Evolutionary conservation across 257 asterid genomes (phyloP).

Genomic region (Ophiorrhiza pumila): DNA sequence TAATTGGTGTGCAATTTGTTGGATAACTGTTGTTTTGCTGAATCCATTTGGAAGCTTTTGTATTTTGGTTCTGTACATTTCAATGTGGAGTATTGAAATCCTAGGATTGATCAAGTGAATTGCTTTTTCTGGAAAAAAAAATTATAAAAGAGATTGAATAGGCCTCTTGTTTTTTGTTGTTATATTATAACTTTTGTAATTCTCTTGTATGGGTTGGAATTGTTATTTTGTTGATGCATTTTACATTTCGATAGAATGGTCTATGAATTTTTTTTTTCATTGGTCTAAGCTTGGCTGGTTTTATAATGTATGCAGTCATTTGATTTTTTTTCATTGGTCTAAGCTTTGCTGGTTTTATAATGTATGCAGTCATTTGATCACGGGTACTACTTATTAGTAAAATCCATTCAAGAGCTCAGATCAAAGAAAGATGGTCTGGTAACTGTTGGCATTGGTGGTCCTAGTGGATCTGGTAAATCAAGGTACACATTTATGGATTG

Average conservation of each 20-base stretch:
- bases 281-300: constrained; percentile 12
- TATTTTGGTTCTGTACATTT: background rate
- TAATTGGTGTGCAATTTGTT: background rate
- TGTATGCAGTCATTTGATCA: constrained; percentile 86
- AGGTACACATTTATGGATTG: constrained; percentile 45
- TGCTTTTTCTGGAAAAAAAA: background rate
- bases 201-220: background rate
- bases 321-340: background rate
- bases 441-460: constrained; percentile 96
- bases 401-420: constrained; percentile 94
- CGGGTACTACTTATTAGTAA: constrained; percentile 95
- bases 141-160: background rate
- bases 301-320: constrained; percentile 51
- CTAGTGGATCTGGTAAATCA: constrained; percentile 97
- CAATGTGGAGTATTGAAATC: background rate
- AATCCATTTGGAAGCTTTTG: background rate
- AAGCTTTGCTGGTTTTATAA: constrained; percentile 19
- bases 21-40: background rate
- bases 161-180: background rate
- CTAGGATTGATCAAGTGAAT: background rate
- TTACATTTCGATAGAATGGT: background rate
- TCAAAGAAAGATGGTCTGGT: constrained; percentile 86
- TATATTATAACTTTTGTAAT: background rate
- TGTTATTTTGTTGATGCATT: background rate
- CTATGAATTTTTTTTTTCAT: background rate